Evolutionary conservation across 768 basidiomycete species (phyloP).

Genomic region (Leccinum pellstonianum): DNA sequence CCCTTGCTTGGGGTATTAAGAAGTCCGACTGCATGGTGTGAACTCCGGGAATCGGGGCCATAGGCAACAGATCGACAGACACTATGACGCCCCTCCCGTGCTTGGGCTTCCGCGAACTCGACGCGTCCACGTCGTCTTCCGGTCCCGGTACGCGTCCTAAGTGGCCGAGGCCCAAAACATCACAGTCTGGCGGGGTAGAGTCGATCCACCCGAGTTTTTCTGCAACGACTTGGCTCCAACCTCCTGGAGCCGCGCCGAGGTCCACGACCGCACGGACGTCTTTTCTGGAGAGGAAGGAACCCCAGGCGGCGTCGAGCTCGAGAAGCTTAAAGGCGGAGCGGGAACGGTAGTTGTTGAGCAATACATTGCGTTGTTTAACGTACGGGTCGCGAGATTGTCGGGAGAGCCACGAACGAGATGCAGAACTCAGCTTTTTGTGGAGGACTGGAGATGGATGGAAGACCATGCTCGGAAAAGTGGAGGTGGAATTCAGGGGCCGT

Average conservation of each 20-base stretch:
- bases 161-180: not conserved
- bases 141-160: slow-evolving; percentile 1
- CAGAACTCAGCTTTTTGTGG: slow-evolving; percentile 35
- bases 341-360: slow-evolving; percentile 61
- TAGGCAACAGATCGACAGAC: slow-evolving; percentile 78
- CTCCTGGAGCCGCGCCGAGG: slow-evolving; percentile 90
- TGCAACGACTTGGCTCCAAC: slow-evolving; percentile 88
- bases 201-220: slow-evolving; percentile 54
- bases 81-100: slow-evolving; percentile 47
- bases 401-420: slow-evolving; percentile 62
- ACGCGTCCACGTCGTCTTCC: not conserved
- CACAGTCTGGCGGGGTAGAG: slow-evolving; percentile 2
- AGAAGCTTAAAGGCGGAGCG: slow-evolving; percentile 92
- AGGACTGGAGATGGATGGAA: slow-evolving; percentile 38
- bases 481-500: too few species aligned
- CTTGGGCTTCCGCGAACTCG: slow-evolving; percentile 27
- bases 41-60: slow-evolving; percentile 72
- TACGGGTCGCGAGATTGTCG: slow-evolving; percentile 73
- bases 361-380: slow-evolving; percentile 53
- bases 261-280: slow-evolving; percentile 73
- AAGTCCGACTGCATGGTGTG: slow-evolving; percentile 78
- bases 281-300: slow-evolving; percentile 47
- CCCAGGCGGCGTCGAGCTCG: slow-evolving; percentile 64
- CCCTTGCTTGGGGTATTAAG: slow-evolving; percentile 51
- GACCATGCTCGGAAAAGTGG: slow-evolving; percentile 10